These are phyloP conservation scores for Fusarium albosuccineum DNA, from an alignment of 2,329 filamentous ascomycete genomes.

Conservation along the genomic window DNA sequence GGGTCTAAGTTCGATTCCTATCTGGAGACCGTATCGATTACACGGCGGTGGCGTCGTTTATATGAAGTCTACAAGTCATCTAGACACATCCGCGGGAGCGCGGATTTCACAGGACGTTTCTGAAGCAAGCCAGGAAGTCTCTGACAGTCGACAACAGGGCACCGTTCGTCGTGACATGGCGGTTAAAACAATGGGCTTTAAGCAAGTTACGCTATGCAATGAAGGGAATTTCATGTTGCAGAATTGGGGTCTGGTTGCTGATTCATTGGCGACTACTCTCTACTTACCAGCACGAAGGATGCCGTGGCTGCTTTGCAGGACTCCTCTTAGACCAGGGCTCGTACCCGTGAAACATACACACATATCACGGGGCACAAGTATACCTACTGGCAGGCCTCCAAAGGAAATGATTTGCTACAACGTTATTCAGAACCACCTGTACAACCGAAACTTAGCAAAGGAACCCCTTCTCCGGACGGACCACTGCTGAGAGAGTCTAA, in stretches of 20 bases:
- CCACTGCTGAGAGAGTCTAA: constrained; percentile 26
- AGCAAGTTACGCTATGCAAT: neutral
- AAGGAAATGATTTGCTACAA: constrained; percentile 20
- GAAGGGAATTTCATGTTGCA: constrained; percentile 3
- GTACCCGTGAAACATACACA: constrained; percentile 35
- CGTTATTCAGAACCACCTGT: constrained; percentile 22
- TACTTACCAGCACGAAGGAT: neutral
- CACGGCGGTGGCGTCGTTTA: constrained; percentile 16
- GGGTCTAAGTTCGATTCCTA: constrained; percentile 28
- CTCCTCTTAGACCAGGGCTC: constrained; percentile 19
- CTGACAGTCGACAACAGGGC: neutral
- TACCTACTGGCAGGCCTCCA: constrained; percentile 32
- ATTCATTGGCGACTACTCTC: constrained; percentile 2
- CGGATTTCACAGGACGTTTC: neutral
- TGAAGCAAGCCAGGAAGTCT: neutral
- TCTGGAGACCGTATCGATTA: constrained; percentile 15
- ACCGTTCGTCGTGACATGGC: constrained; percentile 4
- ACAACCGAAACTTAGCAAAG: constrained; percentile 12
- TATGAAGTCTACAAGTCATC: too few relatives aligned
- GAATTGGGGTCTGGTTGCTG: constrained; percentile 5
- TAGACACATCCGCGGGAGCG: constrained; percentile 11
- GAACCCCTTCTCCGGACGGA: constrained; percentile 10
- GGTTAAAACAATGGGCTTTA: neutral
- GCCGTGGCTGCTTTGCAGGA: constrained; percentile 5
- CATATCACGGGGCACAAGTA: constrained; percentile 30